Base-by-base conservation (phyloP, 805 yeast genomes). In the Phaffomyces thermotolerans region DNA sequence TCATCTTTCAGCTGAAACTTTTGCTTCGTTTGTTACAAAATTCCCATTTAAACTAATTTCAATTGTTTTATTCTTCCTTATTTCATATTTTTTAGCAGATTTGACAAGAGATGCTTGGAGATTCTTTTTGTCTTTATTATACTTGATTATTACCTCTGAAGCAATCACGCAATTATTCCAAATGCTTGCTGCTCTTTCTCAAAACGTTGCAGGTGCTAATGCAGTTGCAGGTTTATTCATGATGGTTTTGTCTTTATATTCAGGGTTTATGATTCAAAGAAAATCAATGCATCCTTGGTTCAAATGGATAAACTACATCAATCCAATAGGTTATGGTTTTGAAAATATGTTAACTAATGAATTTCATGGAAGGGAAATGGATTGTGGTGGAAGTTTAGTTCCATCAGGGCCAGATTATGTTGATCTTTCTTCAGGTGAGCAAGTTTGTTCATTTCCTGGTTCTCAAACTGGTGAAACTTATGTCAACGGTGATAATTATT, bases 1-100 rank as follows among this genome's bases (percentile, higher is more conserved):
- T 59, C 78, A 79, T 46, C 89, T 90, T 6, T 73, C 88, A 8
- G 79, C 86, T 4, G 93, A 85, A 58, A 84, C 87, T 1, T 51
- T 84, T 8, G 81, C 88, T 0, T 65, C 77, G 7, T 66, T 77
- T 35, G 42, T 81, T 4, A 72, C 85, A 3, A 82, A 78, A 42
- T 62, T 84, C 47, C 90, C 91, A 3, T 68, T 77, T 44, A 83
- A 83, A 61, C 49, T 75, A 30, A 49, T 70, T 30, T 66, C 73
- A 27, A 55, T 70, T 29, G 54, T 74, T 18, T 51, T 59, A n/a
- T 81, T 79, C 59, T 57, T 68, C 34, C 49, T 79, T 39, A 63
- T 76, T 31, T 52, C 73, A 18, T 81, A 77, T 60, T 84, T 83
- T 64, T 60, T 84, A 67, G 62, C 82, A 8, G 63, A 69, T 47